Evolutionary conservation across 75 land plant genomes (phyloP).

Genomic region (Pinus tabuliformis): DNA sequence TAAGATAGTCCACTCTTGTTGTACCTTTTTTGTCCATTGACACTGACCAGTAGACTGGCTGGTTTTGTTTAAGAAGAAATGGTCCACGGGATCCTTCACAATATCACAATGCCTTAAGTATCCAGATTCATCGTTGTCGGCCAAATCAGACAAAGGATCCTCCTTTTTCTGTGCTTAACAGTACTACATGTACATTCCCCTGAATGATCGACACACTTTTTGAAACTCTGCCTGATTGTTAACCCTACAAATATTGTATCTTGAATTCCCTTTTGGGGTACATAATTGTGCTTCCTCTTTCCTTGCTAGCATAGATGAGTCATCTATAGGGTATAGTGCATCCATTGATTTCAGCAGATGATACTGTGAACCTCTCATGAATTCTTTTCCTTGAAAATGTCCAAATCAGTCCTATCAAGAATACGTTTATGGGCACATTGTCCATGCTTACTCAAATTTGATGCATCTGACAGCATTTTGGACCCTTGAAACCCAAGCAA

Average conservation of each 20-base stretch:
- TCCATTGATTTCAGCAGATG: not conserved
- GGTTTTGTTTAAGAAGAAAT: slow-evolving; percentile 49
- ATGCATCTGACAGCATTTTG: too few relatives aligned
- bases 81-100: slow-evolving; percentile 69
- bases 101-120: slow-evolving; percentile 79
- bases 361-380: not conserved
- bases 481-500: too few relatives aligned
- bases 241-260: not conserved
- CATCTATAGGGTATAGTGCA: not conserved
- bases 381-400: not conserved
- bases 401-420: slow-evolving; percentile 1
- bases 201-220: not conserved
- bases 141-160: not conserved
- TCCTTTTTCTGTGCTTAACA: slow-evolving; percentile 6
- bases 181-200: not conserved
- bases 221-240: not conserved
- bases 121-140: slow-evolving; percentile 4
- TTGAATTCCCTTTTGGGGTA: not conserved
- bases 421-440: not conserved
- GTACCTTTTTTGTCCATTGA: slow-evolving; percentile 80
- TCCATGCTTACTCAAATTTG: too few relatives aligned
- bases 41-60: slow-evolving; percentile 57
- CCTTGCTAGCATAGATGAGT: not conserved
- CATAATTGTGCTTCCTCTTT: not conserved
- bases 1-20: slow-evolving; percentile 95